These are phyloP conservation scores for Coemansia sp. DNA, from an alignment of 192 early-diverging fungal genomes.

Conservation along the genomic window DNA sequence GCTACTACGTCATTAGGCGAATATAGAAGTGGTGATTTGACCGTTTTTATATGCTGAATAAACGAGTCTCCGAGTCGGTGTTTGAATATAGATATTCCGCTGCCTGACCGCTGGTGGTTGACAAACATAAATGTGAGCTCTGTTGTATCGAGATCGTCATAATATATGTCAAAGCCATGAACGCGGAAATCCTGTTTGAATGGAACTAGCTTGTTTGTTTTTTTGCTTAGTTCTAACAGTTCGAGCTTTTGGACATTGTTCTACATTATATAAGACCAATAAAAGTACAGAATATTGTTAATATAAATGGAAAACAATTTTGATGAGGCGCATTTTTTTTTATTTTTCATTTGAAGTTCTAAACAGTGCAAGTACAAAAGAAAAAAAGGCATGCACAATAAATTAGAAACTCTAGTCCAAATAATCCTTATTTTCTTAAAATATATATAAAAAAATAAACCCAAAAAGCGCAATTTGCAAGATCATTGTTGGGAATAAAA, in stretches of 20 bases:
- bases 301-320: too few relatives aligned
- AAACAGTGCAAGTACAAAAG: background rate
- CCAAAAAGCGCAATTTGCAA: too few relatives aligned
- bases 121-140: constrained; percentile 60
- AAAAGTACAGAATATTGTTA: background rate
- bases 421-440: too few relatives aligned
- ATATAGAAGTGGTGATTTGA: constrained; percentile 56
- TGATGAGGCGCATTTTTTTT: background rate
- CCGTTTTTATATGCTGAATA: constrained; percentile 55
- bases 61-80: constrained; percentile 49
- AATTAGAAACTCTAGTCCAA: background rate
- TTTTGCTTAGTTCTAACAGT: constrained; percentile 37
- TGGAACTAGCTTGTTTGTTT: constrained; percentile 30
- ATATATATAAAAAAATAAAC: too few relatives aligned
- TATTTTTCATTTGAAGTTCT: too few relatives aligned
- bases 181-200: constrained; percentile 45
- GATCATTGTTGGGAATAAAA: too few relatives aligned
- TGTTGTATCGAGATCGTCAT: constrained; percentile 39
- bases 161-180: constrained; percentile 61
- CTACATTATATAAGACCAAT: constrained; percentile 28
- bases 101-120: constrained; percentile 61
- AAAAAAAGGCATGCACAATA: background rate
- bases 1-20: constrained; percentile 64
- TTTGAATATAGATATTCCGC: constrained; percentile 59
- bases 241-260: constrained; percentile 42